Evolutionary conservation across 768 basidiomycete genomes (phyloP).

Genomic region (Pisolithus marmoratus): DNA sequence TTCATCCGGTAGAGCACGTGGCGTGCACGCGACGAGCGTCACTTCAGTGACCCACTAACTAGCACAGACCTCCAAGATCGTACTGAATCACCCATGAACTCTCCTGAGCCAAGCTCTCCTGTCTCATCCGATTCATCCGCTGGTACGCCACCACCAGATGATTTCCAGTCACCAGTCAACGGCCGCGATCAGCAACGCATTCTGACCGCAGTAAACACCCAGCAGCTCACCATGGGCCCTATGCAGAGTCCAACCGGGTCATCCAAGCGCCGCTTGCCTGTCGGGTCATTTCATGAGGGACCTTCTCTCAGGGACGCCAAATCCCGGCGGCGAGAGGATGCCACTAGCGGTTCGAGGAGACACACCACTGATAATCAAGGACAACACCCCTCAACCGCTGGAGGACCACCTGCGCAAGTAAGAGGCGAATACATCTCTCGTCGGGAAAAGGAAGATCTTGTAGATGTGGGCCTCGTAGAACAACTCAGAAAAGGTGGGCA

Average conservation of each 20-base stretch:
- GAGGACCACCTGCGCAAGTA: slow-evolving; percentile 18
- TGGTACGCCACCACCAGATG: slow-evolving; percentile 32
- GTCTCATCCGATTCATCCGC: slow-evolving; percentile 31
- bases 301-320: slow-evolving; percentile 46
- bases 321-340: slow-evolving; percentile 43
- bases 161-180: slow-evolving; percentile 19
- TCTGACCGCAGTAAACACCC: slow-evolving; percentile 14
- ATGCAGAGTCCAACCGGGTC: slow-evolving; percentile 20
- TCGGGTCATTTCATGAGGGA: slow-evolving; percentile 37
- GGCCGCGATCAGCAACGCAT: slow-evolving; percentile 27
- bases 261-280: slow-evolving; percentile 49
- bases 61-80: background rate
- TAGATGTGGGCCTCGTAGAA: slow-evolving; percentile 46
- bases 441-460: slow-evolving; percentile 51
- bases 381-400: slow-evolving; percentile 7
- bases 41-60: too few relatives aligned
- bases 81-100: slow-evolving; percentile 24
- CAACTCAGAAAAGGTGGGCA: slow-evolving; percentile 48
- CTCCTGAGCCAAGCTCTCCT: slow-evolving; percentile 33
- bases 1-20: slow-evolving; percentile 16
- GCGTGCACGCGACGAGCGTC: slow-evolving; percentile 8
- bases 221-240: slow-evolving; percentile 17
- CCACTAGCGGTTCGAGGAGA: slow-evolving; percentile 19
- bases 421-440: slow-evolving; percentile 36
- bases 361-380: slow-evolving; percentile 17